These are phyloP conservation scores for Euphorbia celastroides DNA, from an alignment of 441 rosid species.

Conservation along the genomic window DNA sequence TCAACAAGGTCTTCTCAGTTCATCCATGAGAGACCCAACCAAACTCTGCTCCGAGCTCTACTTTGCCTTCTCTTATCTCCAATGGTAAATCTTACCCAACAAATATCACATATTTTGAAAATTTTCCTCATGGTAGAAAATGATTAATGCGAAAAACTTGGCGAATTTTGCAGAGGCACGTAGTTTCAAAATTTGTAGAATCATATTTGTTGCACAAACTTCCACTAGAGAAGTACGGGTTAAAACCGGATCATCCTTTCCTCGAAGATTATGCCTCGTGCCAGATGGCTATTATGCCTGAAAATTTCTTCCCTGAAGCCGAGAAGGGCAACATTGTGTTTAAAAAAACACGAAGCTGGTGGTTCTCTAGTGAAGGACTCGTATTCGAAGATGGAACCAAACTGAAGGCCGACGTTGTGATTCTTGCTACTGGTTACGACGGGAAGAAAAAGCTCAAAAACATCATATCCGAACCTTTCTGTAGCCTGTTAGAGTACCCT, in stretches of 20 bases:
- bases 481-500: conserved; percentile 52
- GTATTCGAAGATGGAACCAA: conserved; percentile 58
- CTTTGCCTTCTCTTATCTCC: conserved; percentile 56
- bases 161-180: conserved; percentile 45
- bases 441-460: conserved; percentile 72
- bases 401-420: conserved; percentile 75
- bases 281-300: conserved; percentile 85
- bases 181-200: conserved; percentile 69
- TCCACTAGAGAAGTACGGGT: conserved; percentile 65
- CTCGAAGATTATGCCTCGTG: conserved; percentile 86
- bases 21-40: conserved; percentile 70
- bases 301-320: conserved; percentile 69
- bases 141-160: background rate
- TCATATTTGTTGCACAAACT: conserved; percentile 72
- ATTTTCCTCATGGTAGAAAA: no score
- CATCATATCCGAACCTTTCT: conserved; percentile 69
- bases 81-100: conserved; percentile 34
- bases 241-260: conserved; percentile 80
- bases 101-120: no score
- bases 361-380: conserved; percentile 60
- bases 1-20: conserved; percentile 84
- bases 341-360: conserved; percentile 65
- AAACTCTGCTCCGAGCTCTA: conserved; percentile 41
- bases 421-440: conserved; percentile 80
- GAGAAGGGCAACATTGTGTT: conserved; percentile 73